These are phyloP conservation scores for Solanum acaule DNA, from an alignment of 257 asterid genomes.

Conservation along the genomic window DNA sequence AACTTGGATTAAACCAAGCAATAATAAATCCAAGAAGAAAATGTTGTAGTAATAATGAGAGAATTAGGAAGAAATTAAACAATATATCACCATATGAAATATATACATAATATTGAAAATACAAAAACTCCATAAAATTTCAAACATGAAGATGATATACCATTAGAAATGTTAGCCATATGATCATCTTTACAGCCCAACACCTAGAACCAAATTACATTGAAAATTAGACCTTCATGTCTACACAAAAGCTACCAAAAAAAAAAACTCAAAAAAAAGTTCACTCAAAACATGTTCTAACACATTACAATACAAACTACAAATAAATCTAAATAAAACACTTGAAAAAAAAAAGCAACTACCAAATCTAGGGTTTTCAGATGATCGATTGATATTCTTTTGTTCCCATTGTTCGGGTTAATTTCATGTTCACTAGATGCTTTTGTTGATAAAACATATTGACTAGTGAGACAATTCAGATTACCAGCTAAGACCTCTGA, in stretches of 20 bases:
- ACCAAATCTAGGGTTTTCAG: constrained; percentile 51
- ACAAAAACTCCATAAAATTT: background rate
- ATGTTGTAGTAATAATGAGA: background rate
- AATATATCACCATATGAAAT: background rate
- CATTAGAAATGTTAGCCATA: background rate
- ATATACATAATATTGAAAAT: background rate
- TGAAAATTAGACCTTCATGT: constrained; percentile 6
- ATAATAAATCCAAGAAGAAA: background rate
- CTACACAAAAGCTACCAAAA: background rate
- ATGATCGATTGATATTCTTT: background rate
- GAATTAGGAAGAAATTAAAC: background rate
- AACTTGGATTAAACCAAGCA: background rate
- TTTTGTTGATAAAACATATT: background rate
- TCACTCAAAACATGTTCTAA: background rate
- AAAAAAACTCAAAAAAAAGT: constrained; percentile 2
- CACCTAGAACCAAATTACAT: background rate
- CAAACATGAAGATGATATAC: background rate
- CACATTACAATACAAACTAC: background rate
- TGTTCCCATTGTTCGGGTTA: background rate
- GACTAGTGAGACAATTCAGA: background rate
- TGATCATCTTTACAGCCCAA: background rate
- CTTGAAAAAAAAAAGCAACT: constrained; percentile 12
- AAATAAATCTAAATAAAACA: background rate
- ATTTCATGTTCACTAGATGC: background rate
- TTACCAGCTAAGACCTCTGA: background rate